Evolutionary conservation across 2,329 filamentous ascomycete genomes (phyloP), one percentile per base, ranked within the genome.

Genomic region (Neospermospora avenae): DNA sequence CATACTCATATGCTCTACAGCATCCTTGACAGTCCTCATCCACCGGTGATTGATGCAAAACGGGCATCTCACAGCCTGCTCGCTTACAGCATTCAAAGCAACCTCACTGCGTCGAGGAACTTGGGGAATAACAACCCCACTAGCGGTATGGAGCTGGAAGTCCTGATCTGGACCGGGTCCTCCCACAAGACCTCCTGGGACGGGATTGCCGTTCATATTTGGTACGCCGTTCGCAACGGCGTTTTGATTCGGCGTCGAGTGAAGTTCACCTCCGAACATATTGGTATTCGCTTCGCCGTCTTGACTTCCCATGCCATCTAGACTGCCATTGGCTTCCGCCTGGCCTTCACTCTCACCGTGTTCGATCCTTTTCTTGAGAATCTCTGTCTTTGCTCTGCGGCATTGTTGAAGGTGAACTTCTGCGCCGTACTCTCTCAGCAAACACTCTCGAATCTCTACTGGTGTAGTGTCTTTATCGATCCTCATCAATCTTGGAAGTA

Each of bases 391-490:
- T 1, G 71, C 71, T 20, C 71, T 63, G 24, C 71, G 62, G 59
- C 71, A 72, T 55, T 72, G 71, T 46, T 72, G 71, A 20, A 72
- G 48, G 62, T 72, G 69, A 11, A 72, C 70, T 51, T 72, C 71
- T 2, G 68, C 67, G 11, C 70, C 70, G 59, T 69, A 72, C 45
- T 71, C 67, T 45, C 68, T 61, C 46, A 83, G 72, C 39, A 87
- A 74, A 55, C 81, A 77, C 58, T 87, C 84, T 45, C 80, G 77
- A 59, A 87, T 85, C 48, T 82, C 80, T 42, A 81, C 78, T 0
- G 84, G 84, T 55, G 81, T 84, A 1, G 83, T 86, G 63, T 86
- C 83, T 28, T 81, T 70, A 10, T 77, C 78, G 62, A 87, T 78
- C 62, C 74, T 77, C 79, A 87, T 84, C 70, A 85, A 79, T 56